Percentiles rank a stretch among this genome's conserved stretches.
Evolutionary conservation across 1,284 basidiomycete genomes (phyloP).

Genomic region (Cutaneotrichosporon daszewskae): DNA sequence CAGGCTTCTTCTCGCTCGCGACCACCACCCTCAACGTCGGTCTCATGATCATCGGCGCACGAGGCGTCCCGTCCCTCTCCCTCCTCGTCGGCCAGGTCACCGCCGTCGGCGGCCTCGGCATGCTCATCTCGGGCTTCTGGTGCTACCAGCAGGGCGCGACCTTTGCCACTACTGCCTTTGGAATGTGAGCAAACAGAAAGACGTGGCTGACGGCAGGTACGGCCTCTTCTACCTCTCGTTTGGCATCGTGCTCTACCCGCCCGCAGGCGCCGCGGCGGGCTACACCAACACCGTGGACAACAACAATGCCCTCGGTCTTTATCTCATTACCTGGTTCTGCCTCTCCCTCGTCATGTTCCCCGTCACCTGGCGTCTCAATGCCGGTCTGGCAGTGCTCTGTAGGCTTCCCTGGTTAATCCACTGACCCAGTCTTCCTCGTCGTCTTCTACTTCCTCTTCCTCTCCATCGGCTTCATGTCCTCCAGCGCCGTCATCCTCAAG

Average conservation of each 20-base stretch:
- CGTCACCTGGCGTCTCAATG: conserved; percentile 10
- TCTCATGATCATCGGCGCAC: conserved; percentile 10
- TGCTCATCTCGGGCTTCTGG: conserved; percentile 16
- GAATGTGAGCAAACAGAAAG: conserved; percentile 4
- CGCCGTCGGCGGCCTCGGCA: conserved; percentile 13
- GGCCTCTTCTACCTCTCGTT: conserved; percentile 17
- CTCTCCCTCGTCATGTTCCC: conserved; percentile 14
- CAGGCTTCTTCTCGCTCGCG: conserved; percentile 14
- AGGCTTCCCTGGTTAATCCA: background rate
- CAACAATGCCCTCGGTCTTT: conserved; percentile 14
- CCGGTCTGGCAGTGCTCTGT: conserved; percentile 13
- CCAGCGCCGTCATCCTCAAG: conserved; percentile 5
- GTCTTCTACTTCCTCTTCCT: conserved; percentile 18
- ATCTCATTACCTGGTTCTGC: conserved; percentile 11
- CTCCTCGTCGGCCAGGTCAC: conserved; percentile 12
- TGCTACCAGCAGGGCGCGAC: conserved; percentile 13
- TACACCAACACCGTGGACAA: conserved; percentile 8
- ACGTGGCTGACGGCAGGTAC: conserved; percentile 5
- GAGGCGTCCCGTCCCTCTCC: conserved; percentile 1
- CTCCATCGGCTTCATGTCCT: conserved; percentile 11
- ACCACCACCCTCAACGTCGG: conserved; percentile 15
- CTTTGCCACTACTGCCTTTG: conserved; percentile 13
- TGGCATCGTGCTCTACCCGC: conserved; percentile 11
- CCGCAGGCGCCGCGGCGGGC: conserved; percentile 5
- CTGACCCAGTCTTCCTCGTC: conserved; percentile 5